Base-by-base conservation (phyloP, 371 early-diverging fungal genomes). In the Syncephalastrum racemosum region DNA sequence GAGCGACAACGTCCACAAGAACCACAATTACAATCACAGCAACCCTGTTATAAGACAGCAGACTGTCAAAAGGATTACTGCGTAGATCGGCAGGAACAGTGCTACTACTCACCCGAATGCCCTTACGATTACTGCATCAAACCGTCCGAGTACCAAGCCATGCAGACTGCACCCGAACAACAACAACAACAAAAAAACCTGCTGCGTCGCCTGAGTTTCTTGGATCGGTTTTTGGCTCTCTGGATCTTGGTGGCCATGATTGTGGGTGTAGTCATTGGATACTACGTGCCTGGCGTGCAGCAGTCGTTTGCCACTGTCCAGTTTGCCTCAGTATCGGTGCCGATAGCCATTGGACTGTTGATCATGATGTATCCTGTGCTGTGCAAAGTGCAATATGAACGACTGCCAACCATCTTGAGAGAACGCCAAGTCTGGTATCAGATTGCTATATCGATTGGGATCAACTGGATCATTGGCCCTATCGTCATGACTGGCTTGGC, bases 301-400 rank as follows among this genome's bases (percentile, higher is more conserved):
- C n/a, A 56, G 12, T 75, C 77, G 0, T 74, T 88, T 54, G 70
- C 74, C 36, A 75, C 79, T 0, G 79, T 79, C 12, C 72, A 76
- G 42, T 71, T 90, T 50, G 84, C 73, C n/a, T 82, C 78, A 10
- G 90, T 90, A 0, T 87, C 87, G 5, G 66, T 88, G 2, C 88
- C 90, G 0, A 83, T 88, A 40, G 80, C 84, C 19, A 62, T 88
- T 31, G 89, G 88, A 0, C 58, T 90, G 39, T 68, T 87, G 4
- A 53, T 75, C 19, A 88, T 88, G 88, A 90, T 90, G 88, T 86
- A 85, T 46, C 90, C 90, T 1, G 86, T 90, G 6, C 72, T 90
- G 8, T 85, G 86, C 52, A 83, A 84, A 58, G 81, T 90, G 10
- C 72, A 79, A 56, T 90, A 86, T 61, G 87, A 85, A 47, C 50